Conservation (phyloP, 2,329 filamentous ascomycete species). For the Diaporthe destruens region DNA sequence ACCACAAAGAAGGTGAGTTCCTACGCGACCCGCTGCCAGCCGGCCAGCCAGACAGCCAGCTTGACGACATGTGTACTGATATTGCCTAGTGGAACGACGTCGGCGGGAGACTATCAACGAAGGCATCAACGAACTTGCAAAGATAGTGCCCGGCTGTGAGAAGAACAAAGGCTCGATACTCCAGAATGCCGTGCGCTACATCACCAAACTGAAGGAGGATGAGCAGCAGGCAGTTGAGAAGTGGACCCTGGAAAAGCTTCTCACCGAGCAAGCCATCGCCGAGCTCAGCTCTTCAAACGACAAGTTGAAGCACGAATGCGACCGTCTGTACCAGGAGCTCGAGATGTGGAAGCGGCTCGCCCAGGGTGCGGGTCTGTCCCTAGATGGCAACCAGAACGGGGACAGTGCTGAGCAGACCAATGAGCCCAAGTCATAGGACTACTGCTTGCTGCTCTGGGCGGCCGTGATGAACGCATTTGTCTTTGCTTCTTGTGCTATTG, state of each 20-base stretch:
- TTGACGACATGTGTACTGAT: slow-evolving; percentile 40
- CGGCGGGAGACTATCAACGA: slow-evolving; percentile 99
- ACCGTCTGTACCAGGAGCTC: slow-evolving; percentile 81
- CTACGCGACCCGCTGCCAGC: background rate
- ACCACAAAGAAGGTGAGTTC: slow-evolving; percentile 93
- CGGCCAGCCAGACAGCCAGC: background rate
- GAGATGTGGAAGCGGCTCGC: slow-evolving; percentile 83
- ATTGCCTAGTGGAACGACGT: slow-evolving; percentile 84
- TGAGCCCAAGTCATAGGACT: slow-evolving; percentile 47
- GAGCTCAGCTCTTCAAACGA: slow-evolving; percentile 91
- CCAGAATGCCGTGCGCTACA: slow-evolving; percentile 93
- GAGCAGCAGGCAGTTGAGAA: slow-evolving; percentile 95
- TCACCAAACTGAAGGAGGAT: slow-evolving; percentile 93
- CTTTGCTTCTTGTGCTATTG: slow-evolving; percentile 29
- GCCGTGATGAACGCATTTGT: slow-evolving; percentile 41
- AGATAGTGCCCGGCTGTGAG: slow-evolving; percentile 97
- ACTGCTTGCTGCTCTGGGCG: slow-evolving; percentile 37
- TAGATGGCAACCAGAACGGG: slow-evolving; percentile 50
- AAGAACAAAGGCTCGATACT: slow-evolving; percentile 99
- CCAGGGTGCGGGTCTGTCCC: slow-evolving; percentile 67
- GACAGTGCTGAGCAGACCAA: slow-evolving; percentile 48
- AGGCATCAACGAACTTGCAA: slow-evolving; percentile 96
- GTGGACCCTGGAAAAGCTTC: slow-evolving; percentile 90
- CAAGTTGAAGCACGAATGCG: slow-evolving; percentile 84
- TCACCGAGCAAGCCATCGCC: slow-evolving; percentile 88